Percentiles rank a stretch among this genome's conserved stretches.
phyloP scores from a whole-genome alignment of 2,329 filamentous ascomycete species.

The Colletotrichum scovillei region DNA sequence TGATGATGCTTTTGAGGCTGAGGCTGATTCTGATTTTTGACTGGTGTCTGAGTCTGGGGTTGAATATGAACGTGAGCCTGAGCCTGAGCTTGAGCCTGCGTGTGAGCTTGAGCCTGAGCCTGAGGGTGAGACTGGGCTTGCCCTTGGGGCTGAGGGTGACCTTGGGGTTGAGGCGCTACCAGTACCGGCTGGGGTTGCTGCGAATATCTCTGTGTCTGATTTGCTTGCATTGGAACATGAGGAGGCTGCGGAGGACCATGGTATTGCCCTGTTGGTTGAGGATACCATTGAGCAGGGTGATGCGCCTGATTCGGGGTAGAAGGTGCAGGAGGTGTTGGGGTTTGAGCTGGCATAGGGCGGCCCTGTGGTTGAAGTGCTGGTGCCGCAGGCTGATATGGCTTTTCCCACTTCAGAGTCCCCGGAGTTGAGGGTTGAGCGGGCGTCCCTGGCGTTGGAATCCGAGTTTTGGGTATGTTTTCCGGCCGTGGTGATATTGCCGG shows the following conservation, averaged over 20 bases:
- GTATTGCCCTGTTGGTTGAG: conserved; percentile 30
- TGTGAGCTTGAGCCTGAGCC: conserved; percentile 38
- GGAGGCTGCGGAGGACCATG: conserved; percentile 20
- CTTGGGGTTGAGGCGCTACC: conserved; percentile 29
- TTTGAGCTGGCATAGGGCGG: conserved; percentile 30
- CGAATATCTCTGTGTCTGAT: conserved; percentile 23
- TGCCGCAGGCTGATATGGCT: conserved; percentile 51
- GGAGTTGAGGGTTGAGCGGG: conserved; percentile 40
- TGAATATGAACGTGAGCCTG: conserved; percentile 17
- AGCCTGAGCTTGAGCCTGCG: conserved; percentile 4
- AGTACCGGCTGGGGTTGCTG: conserved; percentile 36
- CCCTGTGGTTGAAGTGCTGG: conserved; percentile 41
- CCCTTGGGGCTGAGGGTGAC: conserved; percentile 30
- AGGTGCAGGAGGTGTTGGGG: conserved; percentile 19
- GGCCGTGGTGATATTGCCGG: conserved; percentile 48
- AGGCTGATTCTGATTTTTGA: conserved; percentile 36
- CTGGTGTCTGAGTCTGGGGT: conserved; percentile 22
- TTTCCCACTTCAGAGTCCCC: conserved; percentile 53
- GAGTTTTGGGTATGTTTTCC: conserved; percentile 45
- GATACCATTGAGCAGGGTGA: conserved; percentile 35
- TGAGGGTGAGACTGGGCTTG: conserved; percentile 41
- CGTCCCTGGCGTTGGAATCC: conserved; percentile 44
- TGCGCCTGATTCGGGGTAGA: conserved; percentile 35
- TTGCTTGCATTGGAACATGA: conserved; percentile 32
- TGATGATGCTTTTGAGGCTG: conserved; percentile 39